Evolutionary conservation across 2,329 filamentous ascomycete genomes (phyloP), one percentile per base, ranked within the genome.

Genomic region (Scedosporium minutisporum): DNA sequence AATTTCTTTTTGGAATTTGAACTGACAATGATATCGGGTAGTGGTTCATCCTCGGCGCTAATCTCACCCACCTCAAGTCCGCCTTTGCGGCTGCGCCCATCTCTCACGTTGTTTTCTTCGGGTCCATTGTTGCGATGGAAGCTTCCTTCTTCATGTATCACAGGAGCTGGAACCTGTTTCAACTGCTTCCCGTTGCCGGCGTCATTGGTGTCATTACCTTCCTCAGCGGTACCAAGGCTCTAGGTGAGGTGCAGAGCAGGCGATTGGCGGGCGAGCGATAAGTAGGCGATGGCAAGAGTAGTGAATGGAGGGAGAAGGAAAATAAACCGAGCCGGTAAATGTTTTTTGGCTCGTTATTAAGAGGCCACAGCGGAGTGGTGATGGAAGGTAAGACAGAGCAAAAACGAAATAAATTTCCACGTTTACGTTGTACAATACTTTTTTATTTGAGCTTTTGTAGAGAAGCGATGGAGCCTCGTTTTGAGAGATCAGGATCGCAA

Each of bases 141-240:
- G 89, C 84, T 16, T 87, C 96, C 63, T 97, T 99, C 77, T 93
- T 95, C 79, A 77, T 96, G 67, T 99, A 99, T 82, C 97, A 97
- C 77, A 88, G 84, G 61, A 85, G 78, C 71, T 97, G 93, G 93
- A 96, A 88, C 71, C 80, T 99, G 57, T 96, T 97, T 82, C 88
- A 96, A 79, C 86, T 86, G 14, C 80, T 99, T 59, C 93, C 92
- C 4, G 87, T 86, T 27, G 86, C 88, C 62, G 80, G 80, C 41
- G 76, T 87, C 53, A 83, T 95, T 33, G 86, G 87, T 16, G 76
- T 83, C 27, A 83, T 92, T 62, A 85, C 90, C 10, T 91, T 96
- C 72, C 75, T 97, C 65, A 96, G 91, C 72, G 95, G 95, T 63
- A 92, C 88, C 72, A 88, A 92, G 74, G 95, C 95, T 4, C 79